Evolutionary conservation across 306 rosid genomes (phyloP).

Genomic region (Casuarina glauca): DNA sequence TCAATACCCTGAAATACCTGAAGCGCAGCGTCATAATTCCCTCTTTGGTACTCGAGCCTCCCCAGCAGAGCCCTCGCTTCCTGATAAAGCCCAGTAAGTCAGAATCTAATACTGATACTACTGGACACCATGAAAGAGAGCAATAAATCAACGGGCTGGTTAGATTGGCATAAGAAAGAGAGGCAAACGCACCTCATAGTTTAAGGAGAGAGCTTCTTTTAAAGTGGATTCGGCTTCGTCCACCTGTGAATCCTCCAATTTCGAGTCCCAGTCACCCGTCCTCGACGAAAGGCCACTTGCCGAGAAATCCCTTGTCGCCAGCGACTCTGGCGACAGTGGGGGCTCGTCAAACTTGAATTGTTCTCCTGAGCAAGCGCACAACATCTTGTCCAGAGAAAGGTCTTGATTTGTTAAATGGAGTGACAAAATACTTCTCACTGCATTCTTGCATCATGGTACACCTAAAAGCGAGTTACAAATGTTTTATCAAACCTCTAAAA

Average conservation of each 20-base stretch:
- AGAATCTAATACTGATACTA: conserved; percentile 1
- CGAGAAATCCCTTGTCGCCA: conserved; percentile 95
- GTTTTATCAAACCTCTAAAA: not conserved
- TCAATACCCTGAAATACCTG: conserved; percentile 94
- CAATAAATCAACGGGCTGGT: not conserved
- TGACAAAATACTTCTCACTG: conserved; percentile 32
- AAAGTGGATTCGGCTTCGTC: conserved; percentile 93
- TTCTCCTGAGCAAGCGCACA: conserved; percentile 98
- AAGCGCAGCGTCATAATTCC: conserved; percentile 84
- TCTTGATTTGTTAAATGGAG: conserved; percentile 29
- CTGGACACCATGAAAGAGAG: not conserved
- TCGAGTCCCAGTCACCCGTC: conserved; percentile 83
- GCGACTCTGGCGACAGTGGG: conserved; percentile 90
- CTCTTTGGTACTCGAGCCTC: conserved; percentile 93
- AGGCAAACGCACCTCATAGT: conserved; percentile 67
- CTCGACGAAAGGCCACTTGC: conserved; percentile 89
- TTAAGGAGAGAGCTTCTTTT: conserved; percentile 86
- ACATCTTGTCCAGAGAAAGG: conserved; percentile 54
- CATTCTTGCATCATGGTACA: conserved; percentile 17
- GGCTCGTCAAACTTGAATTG: conserved; percentile 91
- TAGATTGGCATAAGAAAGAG: conserved; percentile 1
- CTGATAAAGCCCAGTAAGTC: conserved; percentile 39
- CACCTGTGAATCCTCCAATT: conserved; percentile 74
- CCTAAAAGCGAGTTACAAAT: conserved; percentile 24
- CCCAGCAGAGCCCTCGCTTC: conserved; percentile 97